These are phyloP conservation scores for Aspergillus chevalieri DNA, from an alignment of 2,329 filamentous ascomycete species.

Conservation along the genomic window DNA sequence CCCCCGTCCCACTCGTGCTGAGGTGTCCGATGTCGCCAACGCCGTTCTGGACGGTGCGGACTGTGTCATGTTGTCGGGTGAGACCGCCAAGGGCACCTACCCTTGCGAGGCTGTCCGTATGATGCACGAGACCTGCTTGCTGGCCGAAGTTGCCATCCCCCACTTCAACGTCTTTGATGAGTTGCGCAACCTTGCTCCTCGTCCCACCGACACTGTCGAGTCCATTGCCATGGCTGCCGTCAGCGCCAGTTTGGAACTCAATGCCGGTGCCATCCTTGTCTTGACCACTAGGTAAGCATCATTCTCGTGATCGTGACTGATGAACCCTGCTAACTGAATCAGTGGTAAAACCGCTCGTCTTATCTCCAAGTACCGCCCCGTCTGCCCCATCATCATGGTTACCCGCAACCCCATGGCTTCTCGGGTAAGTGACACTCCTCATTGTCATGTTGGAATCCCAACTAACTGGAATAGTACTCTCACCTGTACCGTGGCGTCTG, in stretches of 20 bases:
- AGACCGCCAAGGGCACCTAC: constrained; percentile 97
- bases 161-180: constrained; percentile 97
- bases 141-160: constrained; percentile 94
- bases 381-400: constrained; percentile 99
- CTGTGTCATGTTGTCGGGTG: constrained; percentile 99
- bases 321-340: constrained; percentile 17
- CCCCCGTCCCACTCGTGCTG: constrained; percentile 92
- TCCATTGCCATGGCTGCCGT: constrained; percentile 97
- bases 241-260: constrained; percentile 89
- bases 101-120: constrained; percentile 85
- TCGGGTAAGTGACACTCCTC: constrained; percentile 47
- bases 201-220: constrained; percentile 82
- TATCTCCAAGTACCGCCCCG: constrained; percentile 95
- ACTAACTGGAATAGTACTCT: constrained; percentile 55
- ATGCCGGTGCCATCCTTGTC: constrained; percentile 91
- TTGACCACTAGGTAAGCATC: constrained; percentile 71
- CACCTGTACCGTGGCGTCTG: constrained; percentile 98
- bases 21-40: constrained; percentile 98
- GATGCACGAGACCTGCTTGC: constrained; percentile 97
- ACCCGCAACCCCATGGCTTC: constrained; percentile 79
- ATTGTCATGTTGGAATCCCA: neutral
- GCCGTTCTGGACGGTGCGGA: constrained; percentile 95
- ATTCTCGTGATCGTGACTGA: neutral
- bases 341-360: constrained; percentile 90
- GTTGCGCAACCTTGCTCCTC: constrained; percentile 73